These are phyloP conservation scores for Nicotiana rustica DNA, from an alignment of 305 asterid species.

Conservation along the genomic window DNA sequence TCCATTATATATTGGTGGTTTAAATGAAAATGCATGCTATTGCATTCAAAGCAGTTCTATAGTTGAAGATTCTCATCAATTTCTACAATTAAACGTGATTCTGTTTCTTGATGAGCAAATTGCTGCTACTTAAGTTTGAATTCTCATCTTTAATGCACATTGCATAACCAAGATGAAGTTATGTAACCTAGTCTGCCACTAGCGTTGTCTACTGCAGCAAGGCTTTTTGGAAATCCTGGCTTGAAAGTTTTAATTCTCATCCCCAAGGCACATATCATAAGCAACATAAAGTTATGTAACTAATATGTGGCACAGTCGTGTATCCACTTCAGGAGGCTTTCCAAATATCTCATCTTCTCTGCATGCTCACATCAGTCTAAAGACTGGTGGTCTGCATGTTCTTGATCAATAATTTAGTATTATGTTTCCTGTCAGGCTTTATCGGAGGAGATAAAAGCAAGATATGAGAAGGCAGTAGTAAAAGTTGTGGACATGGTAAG, in stretches of 20 bases:
- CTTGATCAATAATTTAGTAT: background rate
- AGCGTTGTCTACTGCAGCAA: background rate
- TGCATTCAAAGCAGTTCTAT: background rate
- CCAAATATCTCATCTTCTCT: background rate
- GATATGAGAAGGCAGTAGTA: slow-evolving; percentile 75
- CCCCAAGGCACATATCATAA: background rate
- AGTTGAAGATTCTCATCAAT: background rate
- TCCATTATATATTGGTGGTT: slow-evolving; percentile 9
- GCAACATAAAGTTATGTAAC: background rate
- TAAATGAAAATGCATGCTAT: background rate
- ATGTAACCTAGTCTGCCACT: background rate
- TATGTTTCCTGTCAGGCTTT: slow-evolving; percentile 48
- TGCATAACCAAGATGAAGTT: background rate
- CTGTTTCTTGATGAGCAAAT: background rate
- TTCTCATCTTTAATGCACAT: background rate
- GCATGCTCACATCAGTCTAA: slow-evolving; percentile 8
- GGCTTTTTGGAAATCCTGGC: background rate
- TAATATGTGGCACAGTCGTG: slow-evolving; percentile 16
- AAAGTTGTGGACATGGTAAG: slow-evolving; percentile 80
- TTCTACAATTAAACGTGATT: background rate
- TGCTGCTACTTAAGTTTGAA: slow-evolving; percentile 13
- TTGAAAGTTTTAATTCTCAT: background rate
- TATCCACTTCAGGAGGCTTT: slow-evolving; percentile 21
- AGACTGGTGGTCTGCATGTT: background rate
- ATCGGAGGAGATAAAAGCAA: slow-evolving; percentile 76